These are phyloP conservation scores for Verticillium tricorpus DNA, from an alignment of 2,329 filamentous ascomycete genomes.

Conservation along the genomic window DNA sequence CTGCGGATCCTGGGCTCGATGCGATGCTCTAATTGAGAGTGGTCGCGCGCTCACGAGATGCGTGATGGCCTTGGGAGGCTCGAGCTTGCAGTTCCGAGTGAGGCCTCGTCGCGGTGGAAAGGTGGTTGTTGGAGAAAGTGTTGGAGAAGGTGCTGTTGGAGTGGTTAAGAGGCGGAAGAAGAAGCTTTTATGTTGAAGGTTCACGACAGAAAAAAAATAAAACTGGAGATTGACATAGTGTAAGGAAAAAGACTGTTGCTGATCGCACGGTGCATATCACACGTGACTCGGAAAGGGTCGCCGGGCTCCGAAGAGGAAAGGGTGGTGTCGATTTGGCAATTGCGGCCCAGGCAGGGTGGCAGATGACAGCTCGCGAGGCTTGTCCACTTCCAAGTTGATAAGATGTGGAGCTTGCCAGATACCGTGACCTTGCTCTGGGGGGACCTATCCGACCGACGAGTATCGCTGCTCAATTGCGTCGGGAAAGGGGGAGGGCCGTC, in stretches of 20 bases:
- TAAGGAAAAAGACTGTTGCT: background rate
- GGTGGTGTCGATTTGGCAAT: background rate
- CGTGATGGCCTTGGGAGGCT: background rate
- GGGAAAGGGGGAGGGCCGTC: too few species aligned
- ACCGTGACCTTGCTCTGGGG: background rate
- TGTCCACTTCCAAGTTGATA: background rate
- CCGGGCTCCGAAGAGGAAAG: background rate
- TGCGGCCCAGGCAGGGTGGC: background rate
- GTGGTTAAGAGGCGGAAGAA: conserved; percentile 15
- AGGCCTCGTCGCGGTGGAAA: background rate
- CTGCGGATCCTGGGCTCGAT: background rate
- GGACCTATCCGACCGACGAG: too few species aligned
- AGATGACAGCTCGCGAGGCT: background rate
- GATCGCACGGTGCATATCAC: background rate
- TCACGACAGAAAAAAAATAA: conserved; percentile 14
- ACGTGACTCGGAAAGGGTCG: background rate
- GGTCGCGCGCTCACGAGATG: background rate
- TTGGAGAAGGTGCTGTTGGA: background rate
- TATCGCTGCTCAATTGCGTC: too few species aligned
- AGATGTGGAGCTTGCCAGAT: background rate
- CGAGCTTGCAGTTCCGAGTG: background rate
- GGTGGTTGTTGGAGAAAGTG: conserved; percentile 2
- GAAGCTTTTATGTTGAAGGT: conserved; percentile 10
- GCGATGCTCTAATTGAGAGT: background rate
- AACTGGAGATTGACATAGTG: background rate